Conservation (phyloP, 257 asterid genomes). For the Thymus mandschuricus region DNA sequence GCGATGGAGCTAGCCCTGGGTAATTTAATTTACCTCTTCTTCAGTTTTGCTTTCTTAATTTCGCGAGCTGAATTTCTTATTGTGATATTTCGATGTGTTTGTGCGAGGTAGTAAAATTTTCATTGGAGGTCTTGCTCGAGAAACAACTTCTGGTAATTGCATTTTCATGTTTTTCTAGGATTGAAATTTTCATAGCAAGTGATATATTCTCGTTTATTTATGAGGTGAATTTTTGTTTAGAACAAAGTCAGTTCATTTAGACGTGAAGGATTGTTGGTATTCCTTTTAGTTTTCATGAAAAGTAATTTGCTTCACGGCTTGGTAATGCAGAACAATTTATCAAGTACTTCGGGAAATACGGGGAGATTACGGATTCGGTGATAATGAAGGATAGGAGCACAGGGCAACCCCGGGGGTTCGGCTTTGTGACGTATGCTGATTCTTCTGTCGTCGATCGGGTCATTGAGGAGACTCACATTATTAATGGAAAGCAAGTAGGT, state of each 20-base stretch:
- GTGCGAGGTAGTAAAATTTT: constrained; percentile 54
- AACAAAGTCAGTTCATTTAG: not conserved
- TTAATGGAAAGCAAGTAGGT: constrained; percentile 65
- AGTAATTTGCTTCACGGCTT: constrained; percentile 21
- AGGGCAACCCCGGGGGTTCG: constrained; percentile 67
- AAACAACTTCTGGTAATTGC: constrained; percentile 54
- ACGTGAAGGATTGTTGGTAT: not conserved
- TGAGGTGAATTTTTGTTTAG: not conserved
- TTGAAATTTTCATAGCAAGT: not conserved
- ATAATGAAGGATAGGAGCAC: constrained; percentile 63
- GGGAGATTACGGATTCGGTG: constrained; percentile 66
- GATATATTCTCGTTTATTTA: not conserved
- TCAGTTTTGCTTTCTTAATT: not conserved
- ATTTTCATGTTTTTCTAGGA: not conserved
- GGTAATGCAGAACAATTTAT: constrained; percentile 48
- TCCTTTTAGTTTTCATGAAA: not conserved
- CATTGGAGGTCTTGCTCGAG: constrained; percentile 67
- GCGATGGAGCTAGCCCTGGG: constrained; percentile 71
- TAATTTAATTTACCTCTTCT: constrained; percentile 20
- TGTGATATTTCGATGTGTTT: constrained; percentile 6
- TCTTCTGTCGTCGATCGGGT: constrained; percentile 57
- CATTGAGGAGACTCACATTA: constrained; percentile 55
- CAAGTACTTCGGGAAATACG: constrained; percentile 63
- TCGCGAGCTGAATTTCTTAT: not conserved
- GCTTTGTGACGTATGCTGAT: constrained; percentile 63